These are phyloP conservation scores for Corchorus olitorius DNA, from an alignment of 345 rosid genomes.

Conservation along the genomic window DNA sequence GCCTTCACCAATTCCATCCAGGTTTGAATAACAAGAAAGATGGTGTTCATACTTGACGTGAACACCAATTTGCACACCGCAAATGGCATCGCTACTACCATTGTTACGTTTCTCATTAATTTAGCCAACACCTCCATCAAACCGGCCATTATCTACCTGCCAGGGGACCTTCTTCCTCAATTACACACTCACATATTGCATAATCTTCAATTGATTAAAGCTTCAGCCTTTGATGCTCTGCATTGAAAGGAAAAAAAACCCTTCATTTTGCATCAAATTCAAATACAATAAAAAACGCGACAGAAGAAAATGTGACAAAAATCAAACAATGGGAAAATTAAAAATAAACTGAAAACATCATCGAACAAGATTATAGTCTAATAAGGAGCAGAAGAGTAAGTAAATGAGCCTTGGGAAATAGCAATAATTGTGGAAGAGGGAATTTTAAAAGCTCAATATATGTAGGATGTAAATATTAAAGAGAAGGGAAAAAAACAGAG, in stretches of 20 bases:
- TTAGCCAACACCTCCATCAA: slow-evolving; percentile 33
- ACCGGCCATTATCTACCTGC: slow-evolving; percentile 29
- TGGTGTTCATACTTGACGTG: slow-evolving; percentile 41
- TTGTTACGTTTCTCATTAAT: slow-evolving; percentile 30
- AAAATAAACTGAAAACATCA: too few species aligned
- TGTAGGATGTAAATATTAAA: neutral
- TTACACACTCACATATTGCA: slow-evolving; percentile 18
- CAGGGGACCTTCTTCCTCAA: slow-evolving; percentile 15
- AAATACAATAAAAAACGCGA: too few species aligned
- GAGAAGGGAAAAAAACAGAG: too few species aligned
- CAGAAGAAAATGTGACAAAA: too few species aligned
- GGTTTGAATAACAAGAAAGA: slow-evolving; percentile 44
- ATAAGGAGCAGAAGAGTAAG: too few species aligned
- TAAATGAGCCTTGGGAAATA: neutral
- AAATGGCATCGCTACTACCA: slow-evolving; percentile 49
- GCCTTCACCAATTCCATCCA: slow-evolving; percentile 56
- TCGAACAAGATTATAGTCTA: too few species aligned
- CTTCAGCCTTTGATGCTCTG: slow-evolving; percentile 4
- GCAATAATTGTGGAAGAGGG: neutral
- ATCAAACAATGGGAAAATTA: too few species aligned
- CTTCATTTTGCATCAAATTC: neutral
- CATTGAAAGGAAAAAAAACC: neutral
- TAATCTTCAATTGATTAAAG: neutral
- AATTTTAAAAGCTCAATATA: neutral
- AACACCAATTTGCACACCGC: slow-evolving; percentile 40